Evolutionary conservation across 345 rosid species (phyloP).

Genomic region (Boechera stricta): DNA sequence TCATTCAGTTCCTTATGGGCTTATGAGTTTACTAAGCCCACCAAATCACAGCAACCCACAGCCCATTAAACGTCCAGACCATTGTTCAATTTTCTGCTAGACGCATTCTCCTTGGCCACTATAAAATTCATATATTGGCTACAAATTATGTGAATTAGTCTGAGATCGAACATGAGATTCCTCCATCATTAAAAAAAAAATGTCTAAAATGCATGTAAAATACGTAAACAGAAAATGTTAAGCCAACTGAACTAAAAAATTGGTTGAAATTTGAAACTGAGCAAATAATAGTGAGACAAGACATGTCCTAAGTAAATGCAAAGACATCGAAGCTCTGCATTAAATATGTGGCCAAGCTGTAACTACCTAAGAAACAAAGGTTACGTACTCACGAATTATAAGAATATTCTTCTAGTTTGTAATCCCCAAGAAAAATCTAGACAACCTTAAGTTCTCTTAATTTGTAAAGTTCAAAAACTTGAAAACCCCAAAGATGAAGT

Average conservation of each 20-base stretch:
- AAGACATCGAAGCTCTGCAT: slow-evolving; percentile 15
- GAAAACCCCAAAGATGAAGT: slow-evolving; percentile 27
- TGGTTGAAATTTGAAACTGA: slow-evolving; percentile 24
- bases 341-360: slow-evolving; percentile 25
- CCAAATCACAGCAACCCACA: neutral
- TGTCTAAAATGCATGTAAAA: neutral
- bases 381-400: neutral
- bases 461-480: slow-evolving; percentile 28
- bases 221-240: neutral
- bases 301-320: slow-evolving; percentile 34
- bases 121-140: neutral
- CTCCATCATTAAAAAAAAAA: neutral
- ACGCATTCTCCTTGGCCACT: neutral
- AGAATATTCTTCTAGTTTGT: slow-evolving; percentile 21
- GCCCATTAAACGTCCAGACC: neutral
- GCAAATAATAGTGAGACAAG: slow-evolving; percentile 19
- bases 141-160: neutral
- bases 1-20: neutral
- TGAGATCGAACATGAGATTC: neutral
- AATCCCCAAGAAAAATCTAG: slow-evolving; percentile 1
- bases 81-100: neutral
- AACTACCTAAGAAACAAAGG: slow-evolving; percentile 19
- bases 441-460: neutral
- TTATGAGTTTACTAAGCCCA: neutral
- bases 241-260: slow-evolving; percentile 16